A percentile compares a stretch with the other conserved stretches of the same genome.
phyloP scores from a whole-genome alignment of 2,329 filamentous ascomycete genomes.

The Graphilbum sp. region DNA sequence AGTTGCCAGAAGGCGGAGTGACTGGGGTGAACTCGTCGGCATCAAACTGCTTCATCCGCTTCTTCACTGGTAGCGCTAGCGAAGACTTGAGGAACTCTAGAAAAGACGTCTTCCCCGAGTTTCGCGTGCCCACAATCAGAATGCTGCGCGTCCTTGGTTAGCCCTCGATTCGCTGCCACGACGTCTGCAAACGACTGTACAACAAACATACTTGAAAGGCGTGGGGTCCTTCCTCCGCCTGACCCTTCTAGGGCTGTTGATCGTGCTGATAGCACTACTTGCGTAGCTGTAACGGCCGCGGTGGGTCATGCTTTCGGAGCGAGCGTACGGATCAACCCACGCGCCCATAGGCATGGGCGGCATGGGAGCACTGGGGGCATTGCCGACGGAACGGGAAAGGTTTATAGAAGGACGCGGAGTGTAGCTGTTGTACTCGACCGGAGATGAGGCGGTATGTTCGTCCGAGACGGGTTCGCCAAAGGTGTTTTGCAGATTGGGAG shows the following conservation, averaged over 20 bases:
- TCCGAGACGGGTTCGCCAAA: constrained; percentile 41
- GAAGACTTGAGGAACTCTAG: constrained; percentile 87
- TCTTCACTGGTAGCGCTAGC: constrained; percentile 66
- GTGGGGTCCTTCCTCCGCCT: constrained; percentile 93
- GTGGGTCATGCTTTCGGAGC: constrained; percentile 90
- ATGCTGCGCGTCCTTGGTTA: constrained; percentile 43
- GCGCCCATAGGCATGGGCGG: constrained; percentile 45
- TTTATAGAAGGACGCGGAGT: constrained; percentile 36
- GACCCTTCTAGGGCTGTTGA: constrained; percentile 84
- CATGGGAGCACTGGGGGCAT: constrained; percentile 28
- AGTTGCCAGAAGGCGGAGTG: constrained; percentile 46
- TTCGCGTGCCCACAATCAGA: constrained; percentile 73
- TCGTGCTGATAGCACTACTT: constrained; percentile 74
- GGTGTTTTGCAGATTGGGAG: constrained; percentile 25
- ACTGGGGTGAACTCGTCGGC: constrained; percentile 40
- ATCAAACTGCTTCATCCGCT: constrained; percentile 41
- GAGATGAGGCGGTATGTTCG: constrained; percentile 9
- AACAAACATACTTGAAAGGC: constrained; percentile 75
- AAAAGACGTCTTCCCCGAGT: constrained; percentile 89
- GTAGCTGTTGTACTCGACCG: constrained; percentile 8
- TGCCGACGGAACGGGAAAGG: constrained; percentile 24
- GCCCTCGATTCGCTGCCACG: not conserved
- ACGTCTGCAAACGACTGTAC: not conserved
- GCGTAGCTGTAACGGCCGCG: constrained; percentile 94
- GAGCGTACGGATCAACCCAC: constrained; percentile 59